Conservation (phyloP, 805 yeast genomes). For the Spathaspora passalidarum region DNA sequence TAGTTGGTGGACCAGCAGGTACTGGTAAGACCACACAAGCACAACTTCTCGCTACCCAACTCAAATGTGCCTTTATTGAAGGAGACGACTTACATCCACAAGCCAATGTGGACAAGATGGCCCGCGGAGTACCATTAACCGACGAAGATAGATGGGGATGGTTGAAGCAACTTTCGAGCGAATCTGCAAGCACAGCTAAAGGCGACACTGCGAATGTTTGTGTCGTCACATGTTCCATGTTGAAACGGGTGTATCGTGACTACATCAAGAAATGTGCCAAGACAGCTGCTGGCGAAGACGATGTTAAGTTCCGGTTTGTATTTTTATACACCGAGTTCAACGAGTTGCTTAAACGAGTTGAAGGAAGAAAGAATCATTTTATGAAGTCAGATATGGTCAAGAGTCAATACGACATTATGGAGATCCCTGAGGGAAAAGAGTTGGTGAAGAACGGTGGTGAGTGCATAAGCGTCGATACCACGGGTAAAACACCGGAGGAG, state of each 20-base stretch:
- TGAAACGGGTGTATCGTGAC: constrained; percentile 73
- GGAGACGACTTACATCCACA: constrained; percentile 81
- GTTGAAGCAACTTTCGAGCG: constrained; percentile 53
- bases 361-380: constrained; percentile 68
- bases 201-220: constrained; percentile 23
- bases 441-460: constrained; percentile 36
- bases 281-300: constrained; percentile 11
- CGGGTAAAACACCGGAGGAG: constrained; percentile 24
- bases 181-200: constrained; percentile 38
- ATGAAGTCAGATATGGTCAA: constrained; percentile 86
- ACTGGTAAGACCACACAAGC: constrained; percentile 90
- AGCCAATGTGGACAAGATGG: constrained; percentile 78
- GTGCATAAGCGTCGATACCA: constrained; percentile 32
- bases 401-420: constrained; percentile 73
- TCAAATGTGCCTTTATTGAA: constrained; percentile 63
- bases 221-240: constrained; percentile 81
- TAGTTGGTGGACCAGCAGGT: constrained; percentile 95
- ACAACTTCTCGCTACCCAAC: constrained; percentile 40
- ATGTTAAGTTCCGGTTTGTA: constrained; percentile 52
- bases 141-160: constrained; percentile 95
- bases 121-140: constrained; percentile 70
- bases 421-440: constrained; percentile 55
- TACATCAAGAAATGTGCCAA: constrained; percentile 41
- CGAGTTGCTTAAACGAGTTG: constrained; percentile 59
- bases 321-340: constrained; percentile 65